These are phyloP conservation scores for Blastobotrys capitulatus DNA, from an alignment of 1,139 yeast species.

Conservation along the genomic window DNA sequence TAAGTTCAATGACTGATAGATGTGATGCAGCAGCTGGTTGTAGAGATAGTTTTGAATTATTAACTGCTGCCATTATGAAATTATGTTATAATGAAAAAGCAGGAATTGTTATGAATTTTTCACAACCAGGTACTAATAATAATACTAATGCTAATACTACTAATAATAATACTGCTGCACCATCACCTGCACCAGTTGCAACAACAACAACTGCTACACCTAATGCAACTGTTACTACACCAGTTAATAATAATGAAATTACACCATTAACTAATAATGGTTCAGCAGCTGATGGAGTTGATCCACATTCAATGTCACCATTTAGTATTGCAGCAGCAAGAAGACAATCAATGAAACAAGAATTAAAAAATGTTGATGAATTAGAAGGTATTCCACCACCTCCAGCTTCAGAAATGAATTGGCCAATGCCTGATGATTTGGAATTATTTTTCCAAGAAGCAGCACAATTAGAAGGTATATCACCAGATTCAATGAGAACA, in stretches of 20 bases:
- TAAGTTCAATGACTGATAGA: conserved; percentile 56
- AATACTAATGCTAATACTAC: not conserved
- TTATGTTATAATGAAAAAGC: conserved; percentile 43
- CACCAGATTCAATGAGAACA: conserved; percentile 20
- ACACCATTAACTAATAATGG: conserved; percentile 1
- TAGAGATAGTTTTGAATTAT: conserved; percentile 62
- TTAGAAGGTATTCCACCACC: conserved; percentile 8
- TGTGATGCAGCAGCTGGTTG: conserved; percentile 79
- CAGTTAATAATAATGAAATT: not conserved
- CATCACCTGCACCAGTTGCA: conserved; percentile 3
- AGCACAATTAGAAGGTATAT: conserved; percentile 22
- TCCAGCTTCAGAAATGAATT: conserved; percentile 12
- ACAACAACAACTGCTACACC: not conserved
- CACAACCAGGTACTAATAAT: not conserved
- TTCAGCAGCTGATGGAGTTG: not conserved
- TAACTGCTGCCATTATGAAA: conserved; percentile 66
- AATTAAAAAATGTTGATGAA: conserved; percentile 4
- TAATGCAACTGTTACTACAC: not conserved
- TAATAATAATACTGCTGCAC: not conserved
- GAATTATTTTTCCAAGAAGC: conserved; percentile 28
- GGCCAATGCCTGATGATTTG: conserved; percentile 23
- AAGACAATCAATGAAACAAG: conserved; percentile 9
- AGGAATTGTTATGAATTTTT: conserved; percentile 16
- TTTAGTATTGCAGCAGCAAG: conserved; percentile 6
- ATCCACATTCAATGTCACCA: conserved; percentile 2